Evolutionary conservation across 1,284 basidiomycete species (phyloP).

Genomic region (Stereum hirsutum): DNA sequence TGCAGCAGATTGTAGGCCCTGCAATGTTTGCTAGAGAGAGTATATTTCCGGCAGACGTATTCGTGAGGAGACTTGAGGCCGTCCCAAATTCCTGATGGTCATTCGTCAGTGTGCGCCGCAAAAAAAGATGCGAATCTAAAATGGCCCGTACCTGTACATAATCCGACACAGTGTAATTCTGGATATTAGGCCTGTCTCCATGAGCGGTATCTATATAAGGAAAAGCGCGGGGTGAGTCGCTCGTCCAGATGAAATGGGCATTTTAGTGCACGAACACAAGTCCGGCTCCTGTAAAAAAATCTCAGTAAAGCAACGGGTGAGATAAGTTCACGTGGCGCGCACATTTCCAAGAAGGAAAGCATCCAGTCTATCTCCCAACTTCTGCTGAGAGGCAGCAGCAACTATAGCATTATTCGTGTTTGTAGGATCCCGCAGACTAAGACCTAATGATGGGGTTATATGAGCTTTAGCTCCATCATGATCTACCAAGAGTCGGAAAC

Average conservation of each 20-base stretch:
- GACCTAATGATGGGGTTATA: neutral
- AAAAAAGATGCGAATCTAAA: neutral
- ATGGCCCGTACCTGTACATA: neutral
- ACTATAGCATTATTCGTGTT: neutral
- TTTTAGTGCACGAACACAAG: too few relatives aligned
- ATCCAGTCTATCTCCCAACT: neutral
- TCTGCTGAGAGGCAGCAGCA: neutral
- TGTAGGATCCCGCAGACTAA: neutral
- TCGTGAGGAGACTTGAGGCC: conserved; percentile 3
- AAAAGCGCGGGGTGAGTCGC: too few relatives aligned
- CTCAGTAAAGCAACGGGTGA: neutral
- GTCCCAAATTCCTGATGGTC: neutral
- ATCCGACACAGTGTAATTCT: neutral
- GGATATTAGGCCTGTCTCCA: neutral
- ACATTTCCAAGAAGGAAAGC: conserved; percentile 1
- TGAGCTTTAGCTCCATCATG: neutral
- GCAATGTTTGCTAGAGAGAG: conserved; percentile 28
- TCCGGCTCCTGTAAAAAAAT: neutral
- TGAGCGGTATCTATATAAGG: too few relatives aligned
- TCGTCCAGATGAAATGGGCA: too few relatives aligned
- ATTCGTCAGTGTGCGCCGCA: neutral
- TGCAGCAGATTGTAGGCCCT: conserved; percentile 41
- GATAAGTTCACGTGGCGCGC: neutral
- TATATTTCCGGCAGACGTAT: conserved; percentile 31
- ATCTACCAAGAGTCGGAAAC: neutral